Evolutionary conservation across 2,329 filamentous ascomycete genomes (phyloP), one percentile per base, ranked within the genome.

Genomic region (Hypoxylon sp.): DNA sequence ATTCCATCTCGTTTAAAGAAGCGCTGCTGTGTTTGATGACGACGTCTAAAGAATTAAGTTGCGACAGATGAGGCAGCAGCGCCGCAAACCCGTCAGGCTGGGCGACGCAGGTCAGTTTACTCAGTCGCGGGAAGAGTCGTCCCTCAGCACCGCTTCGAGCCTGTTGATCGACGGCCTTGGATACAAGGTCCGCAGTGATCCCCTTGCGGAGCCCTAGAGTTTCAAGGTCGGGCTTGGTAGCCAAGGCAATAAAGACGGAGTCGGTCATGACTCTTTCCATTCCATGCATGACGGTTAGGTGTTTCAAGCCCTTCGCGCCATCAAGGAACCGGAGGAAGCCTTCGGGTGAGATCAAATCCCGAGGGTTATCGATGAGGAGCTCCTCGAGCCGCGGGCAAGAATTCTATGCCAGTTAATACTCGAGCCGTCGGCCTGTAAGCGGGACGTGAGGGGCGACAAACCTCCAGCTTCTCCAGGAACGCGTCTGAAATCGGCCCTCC

Each of bases 351-450:
- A 52, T 53, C 4, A 36, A 20, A 16, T 53, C 22, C 2, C 38
- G 52, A 30, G 62, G 57, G 18, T 65, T 65, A 22, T 48, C 52
- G 16, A 65, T 54, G 28, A 53, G 32, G 6, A 65, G 26, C 18
- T 61, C 62, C 24, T 57, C 48, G 16, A 65, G 51, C 1, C 20
- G 40, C n/a, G 62, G 57, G n/a, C 62, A 65, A 28, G 38, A 48
- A 11, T 12, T 14, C 40, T 55, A 30, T 20, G 16, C 8, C 18
- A 32, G 26, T 54, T 45, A 28, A 24, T 11, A 16, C 8, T 16
- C 26, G n/a, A 26, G 22, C 42, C 5, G 8, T 20, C 3, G 11
- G 4, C 22, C 14, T 16, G 4, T 7, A n/a, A 5, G 7, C 22
- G 42, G 20, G 16, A 14, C 22, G 14, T n/a, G n/a, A 20, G 12